Evolutionary conservation across 192 early-diverging fungal species (phyloP).

Genomic region (Paraglomus occultum): DNA sequence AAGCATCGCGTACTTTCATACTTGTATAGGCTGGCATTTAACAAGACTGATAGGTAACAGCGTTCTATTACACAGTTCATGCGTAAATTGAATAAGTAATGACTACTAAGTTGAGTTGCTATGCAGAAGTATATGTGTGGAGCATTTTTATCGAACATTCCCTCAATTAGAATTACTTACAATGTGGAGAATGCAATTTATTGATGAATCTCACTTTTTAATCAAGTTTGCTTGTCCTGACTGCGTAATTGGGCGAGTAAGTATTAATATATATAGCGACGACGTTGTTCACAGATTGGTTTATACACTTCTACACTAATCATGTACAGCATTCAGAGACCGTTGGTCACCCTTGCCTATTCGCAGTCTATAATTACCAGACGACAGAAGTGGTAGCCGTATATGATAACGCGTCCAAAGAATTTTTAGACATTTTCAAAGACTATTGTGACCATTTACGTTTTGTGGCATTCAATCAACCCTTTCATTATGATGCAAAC

Average conservation of each 20-base stretch:
- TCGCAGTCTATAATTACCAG: constrained; percentile 62
- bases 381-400: constrained; percentile 55
- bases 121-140: constrained; percentile 39
- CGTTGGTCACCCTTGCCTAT: constrained; percentile 55
- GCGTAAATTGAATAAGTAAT: not conserved
- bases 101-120: constrained; percentile 7
- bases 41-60: constrained; percentile 43
- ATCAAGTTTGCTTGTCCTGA: constrained; percentile 69
- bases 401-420: constrained; percentile 65
- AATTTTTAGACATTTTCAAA: constrained; percentile 57
- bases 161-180: constrained; percentile 54
- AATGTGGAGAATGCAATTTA: constrained; percentile 72
- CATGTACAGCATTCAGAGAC: constrained; percentile 33
- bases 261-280: not conserved
- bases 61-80: not conserved
- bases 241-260: constrained; percentile 50
- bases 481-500: constrained; percentile 38
- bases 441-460: constrained; percentile 45
- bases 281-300: not conserved
- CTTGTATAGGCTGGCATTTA: constrained; percentile 56
- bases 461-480: constrained; percentile 41
- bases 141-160: constrained; percentile 68
- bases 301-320: constrained; percentile 27
- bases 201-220: constrained; percentile 54
- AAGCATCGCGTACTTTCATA: constrained; percentile 68